These are phyloP conservation scores for Saprolegnia diclina DNA, from an alignment of 352 stramenopile species.

Conservation along the genomic window DNA sequence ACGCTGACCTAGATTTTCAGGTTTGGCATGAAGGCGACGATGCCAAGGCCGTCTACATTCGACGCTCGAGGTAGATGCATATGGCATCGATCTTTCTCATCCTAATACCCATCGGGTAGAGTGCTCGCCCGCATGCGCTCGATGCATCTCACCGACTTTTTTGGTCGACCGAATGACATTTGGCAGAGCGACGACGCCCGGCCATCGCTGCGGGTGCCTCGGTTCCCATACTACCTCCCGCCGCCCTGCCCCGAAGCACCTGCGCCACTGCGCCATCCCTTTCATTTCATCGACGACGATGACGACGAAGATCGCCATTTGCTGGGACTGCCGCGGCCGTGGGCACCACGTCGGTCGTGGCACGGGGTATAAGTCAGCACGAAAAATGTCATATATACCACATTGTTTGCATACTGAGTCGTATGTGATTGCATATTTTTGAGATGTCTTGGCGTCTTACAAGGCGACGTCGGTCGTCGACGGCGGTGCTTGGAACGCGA, in stretches of 20 bases:
- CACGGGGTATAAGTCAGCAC: not conserved
- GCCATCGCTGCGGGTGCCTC: not conserved
- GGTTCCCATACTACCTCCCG: not conserved
- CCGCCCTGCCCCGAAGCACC: not conserved
- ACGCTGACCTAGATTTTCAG: constrained; percentile 2
- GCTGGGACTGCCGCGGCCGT: not conserved
- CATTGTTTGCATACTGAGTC: not conserved
- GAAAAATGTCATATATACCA: too few species aligned
- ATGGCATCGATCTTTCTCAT: not conserved
- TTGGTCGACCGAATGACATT: not conserved
- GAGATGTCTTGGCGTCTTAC: too few species aligned
- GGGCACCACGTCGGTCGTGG: not conserved
- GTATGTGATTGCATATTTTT: not conserved
- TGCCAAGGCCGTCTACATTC: not conserved
- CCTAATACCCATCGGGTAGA: not conserved
- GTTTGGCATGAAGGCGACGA: not conserved
- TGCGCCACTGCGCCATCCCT: not conserved
- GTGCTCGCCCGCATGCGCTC: not conserved
- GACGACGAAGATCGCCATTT: not conserved
- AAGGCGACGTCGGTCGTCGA: constrained; percentile 20
- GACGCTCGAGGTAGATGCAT: not conserved
- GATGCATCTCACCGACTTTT: not conserved
- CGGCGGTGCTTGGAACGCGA: not conserved
- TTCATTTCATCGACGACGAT: not conserved
- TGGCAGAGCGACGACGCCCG: not conserved